phyloP scores from a whole-genome alignment of 2,329 filamentous ascomycete species.

The Fusarium multiceps region DNA sequence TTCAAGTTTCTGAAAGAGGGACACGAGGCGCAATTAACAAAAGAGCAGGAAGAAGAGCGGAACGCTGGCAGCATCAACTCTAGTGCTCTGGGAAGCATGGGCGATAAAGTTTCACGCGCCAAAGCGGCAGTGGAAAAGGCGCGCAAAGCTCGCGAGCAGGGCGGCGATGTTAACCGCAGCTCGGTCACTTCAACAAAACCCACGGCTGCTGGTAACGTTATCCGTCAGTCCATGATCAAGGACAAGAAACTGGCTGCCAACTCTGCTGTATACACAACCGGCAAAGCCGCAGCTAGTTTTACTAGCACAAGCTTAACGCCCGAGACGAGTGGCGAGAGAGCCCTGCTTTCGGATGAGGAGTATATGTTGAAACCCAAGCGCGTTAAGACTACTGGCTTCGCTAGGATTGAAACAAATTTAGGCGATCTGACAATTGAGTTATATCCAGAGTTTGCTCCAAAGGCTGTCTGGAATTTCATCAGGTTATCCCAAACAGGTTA shows the following conservation, averaged over 20 bases:
- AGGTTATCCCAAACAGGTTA: slow-evolving; percentile 89
- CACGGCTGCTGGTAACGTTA: slow-evolving; percentile 33
- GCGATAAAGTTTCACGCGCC: slow-evolving; percentile 86
- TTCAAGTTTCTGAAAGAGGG: slow-evolving; percentile 94
- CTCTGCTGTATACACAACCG: slow-evolving; percentile 89
- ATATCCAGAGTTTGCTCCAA: slow-evolving; percentile 89
- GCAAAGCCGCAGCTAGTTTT: slow-evolving; percentile 90
- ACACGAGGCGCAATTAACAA: slow-evolving; percentile 72
- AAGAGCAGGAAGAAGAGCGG: slow-evolving; percentile 75
- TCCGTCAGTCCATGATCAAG: slow-evolving; percentile 56
- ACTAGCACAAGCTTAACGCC: slow-evolving; percentile 95
- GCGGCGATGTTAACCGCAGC: slow-evolving; percentile 67
- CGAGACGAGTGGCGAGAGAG: slow-evolving; percentile 87
- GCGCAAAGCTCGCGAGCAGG: slow-evolving; percentile 75
- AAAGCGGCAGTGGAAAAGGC: slow-evolving; percentile 95
- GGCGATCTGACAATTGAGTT: slow-evolving; percentile 90
- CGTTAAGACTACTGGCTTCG: slow-evolving; percentile 91
- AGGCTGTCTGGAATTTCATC: slow-evolving; percentile 97
- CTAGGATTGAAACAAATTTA: slow-evolving; percentile 85
- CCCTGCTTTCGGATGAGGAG: slow-evolving; percentile 90
- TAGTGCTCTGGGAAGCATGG: slow-evolving; percentile 79
- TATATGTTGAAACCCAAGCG: slow-evolving; percentile 94
- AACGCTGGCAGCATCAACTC: slow-evolving; percentile 79
- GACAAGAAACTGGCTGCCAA: slow-evolving; percentile 78
- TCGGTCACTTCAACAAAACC: slow-evolving; percentile 57